Percentiles rank a stretch among this genome's conserved stretches.
Conservation (phyloP, 2,329 filamentous ascomycete genomes). For the Phaeosphaeria sp. region DNA sequence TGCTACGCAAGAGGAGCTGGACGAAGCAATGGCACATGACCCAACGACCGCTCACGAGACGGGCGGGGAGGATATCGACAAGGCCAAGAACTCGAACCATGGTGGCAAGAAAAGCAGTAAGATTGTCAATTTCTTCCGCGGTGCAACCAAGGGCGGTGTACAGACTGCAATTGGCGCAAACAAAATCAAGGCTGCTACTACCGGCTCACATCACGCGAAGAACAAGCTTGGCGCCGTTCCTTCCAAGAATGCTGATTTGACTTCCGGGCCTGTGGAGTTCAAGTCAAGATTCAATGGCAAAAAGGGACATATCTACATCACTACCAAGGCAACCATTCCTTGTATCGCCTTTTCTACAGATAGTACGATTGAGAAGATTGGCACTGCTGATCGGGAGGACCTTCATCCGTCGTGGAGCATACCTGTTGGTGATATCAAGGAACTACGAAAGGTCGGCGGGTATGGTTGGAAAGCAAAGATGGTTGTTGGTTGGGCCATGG, state of each 20-base stretch:
- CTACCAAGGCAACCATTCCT: conserved; percentile 69
- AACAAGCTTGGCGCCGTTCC: conserved; percentile 75
- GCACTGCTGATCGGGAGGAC: conserved; percentile 57
- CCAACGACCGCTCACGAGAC: conserved; percentile 56
- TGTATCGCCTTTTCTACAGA: conserved; percentile 70
- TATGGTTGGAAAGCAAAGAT: conserved; percentile 86
- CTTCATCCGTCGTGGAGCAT: conserved; percentile 71
- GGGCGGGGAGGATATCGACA: conserved; percentile 61
- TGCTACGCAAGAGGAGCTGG: conserved; percentile 70
- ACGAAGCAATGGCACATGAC: conserved; percentile 61
- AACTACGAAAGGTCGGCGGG: conserved; percentile 80
- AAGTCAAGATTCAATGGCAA: conserved; percentile 72
- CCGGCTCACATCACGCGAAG: conserved; percentile 66
- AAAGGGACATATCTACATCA: conserved; percentile 75
- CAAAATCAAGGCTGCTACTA: conserved; percentile 69
- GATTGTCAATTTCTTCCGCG: conserved; percentile 71
- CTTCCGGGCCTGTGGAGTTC: conserved; percentile 77
- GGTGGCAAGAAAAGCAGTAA: conserved; percentile 54
- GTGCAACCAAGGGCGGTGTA: conserved; percentile 73
- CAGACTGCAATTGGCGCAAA: conserved; percentile 75
- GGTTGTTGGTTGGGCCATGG: conserved; percentile 79
- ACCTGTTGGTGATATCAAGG: conserved; percentile 71
- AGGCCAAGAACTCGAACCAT: conserved; percentile 54
- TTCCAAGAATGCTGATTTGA: conserved; percentile 50
- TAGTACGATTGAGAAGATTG: conserved; percentile 53